Evolutionary conservation across 2,329 filamentous ascomycete species (phyloP), one percentile per base, ranked within the genome.

Genomic region (Anisogramma anomala): DNA sequence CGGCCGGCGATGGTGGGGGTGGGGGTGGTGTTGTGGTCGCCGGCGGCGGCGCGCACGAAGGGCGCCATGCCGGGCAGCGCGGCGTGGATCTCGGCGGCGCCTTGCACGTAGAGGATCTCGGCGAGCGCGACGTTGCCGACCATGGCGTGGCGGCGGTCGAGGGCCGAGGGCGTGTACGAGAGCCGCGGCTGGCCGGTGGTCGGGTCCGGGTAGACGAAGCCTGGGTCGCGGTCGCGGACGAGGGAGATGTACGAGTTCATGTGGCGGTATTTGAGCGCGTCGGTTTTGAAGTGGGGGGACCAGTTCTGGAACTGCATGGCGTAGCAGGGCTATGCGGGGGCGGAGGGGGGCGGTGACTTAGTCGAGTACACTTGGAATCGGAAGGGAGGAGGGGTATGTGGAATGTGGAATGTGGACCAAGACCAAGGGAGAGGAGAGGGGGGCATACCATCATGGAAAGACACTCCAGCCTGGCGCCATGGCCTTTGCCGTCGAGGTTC

Each of bases 391-490:
- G 33, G 13, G 6, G 30, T 15, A 15, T n/a, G 10, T 18, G 30
- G n/a, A 28, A 10, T 4, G 14, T 20, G 6, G 14, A 7, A 9
- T 23, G 9, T 23, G 5, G 9, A 14, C 6, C 11, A 25, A 6
- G 6, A 6, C 23, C 23, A 6, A 6, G 23, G 11, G 11, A 25
- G 6, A 3, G 17, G 26, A 20, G 8, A 8, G 4, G 20, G 10
- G n/a, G 3, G n/a, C 37, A 26, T 20, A 39, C 37, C 44, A 74
- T 49, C 79, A 88, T 86, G 50, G 71, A 71, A 1, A 74, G 71
- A 6, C 77, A 69, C 65, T 94, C 84, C 23, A 94, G 65, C 59
- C 89, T 93, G 35, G 70, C 68, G 18, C 87, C 86, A 49, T 94
- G 84, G 38, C 85, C 84, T 33, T 77, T 68, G 1, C 74, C 73